These are phyloP conservation scores for Anisogramma anomala DNA, from an alignment of 2,329 filamentous ascomycete genomes.

Conservation along the genomic window DNA sequence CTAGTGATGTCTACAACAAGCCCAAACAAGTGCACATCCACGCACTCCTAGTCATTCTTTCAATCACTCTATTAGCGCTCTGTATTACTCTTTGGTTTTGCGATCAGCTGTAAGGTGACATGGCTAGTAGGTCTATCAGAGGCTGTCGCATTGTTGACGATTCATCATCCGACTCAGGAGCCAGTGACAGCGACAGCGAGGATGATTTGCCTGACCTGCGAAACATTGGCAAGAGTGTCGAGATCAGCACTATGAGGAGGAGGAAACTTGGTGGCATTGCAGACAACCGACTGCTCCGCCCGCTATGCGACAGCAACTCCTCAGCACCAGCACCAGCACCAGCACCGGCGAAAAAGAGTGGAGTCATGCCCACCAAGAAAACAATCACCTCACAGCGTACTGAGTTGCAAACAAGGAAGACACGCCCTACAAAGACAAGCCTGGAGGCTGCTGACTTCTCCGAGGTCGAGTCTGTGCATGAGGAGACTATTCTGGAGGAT, in stretches of 20 bases:
- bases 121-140: slow-evolving; percentile 5
- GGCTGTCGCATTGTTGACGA: slow-evolving; percentile 17
- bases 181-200: slow-evolving; percentile 20
- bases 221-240: too few species aligned
- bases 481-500: slow-evolving; percentile 11
- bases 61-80: not conserved
- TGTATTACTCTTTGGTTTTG: not conserved
- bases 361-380: not conserved
- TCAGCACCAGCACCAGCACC: not conserved
- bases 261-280: slow-evolving; percentile 7
- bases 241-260: slow-evolving; percentile 8
- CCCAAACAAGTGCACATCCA: too few species aligned
- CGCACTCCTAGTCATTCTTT: not conserved
- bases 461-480: slow-evolving; percentile 7
- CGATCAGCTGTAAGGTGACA: not conserved
- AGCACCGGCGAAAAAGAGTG: not conserved
- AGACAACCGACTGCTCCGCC: slow-evolving; percentile 8
- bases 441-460: not conserved
- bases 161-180: slow-evolving; percentile 15
- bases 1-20: too few species aligned
- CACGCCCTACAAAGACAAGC: not conserved
- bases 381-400: slow-evolving; percentile 1
- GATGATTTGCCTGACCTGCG: slow-evolving; percentile 33
- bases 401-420: slow-evolving; percentile 2
- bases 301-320: not conserved